Percentiles rank a stretch among this genome's conserved stretches.
These are phyloP conservation scores for Carallia pectinifolia DNA, from an alignment of 345 rosid species.

Conservation along the genomic window DNA sequence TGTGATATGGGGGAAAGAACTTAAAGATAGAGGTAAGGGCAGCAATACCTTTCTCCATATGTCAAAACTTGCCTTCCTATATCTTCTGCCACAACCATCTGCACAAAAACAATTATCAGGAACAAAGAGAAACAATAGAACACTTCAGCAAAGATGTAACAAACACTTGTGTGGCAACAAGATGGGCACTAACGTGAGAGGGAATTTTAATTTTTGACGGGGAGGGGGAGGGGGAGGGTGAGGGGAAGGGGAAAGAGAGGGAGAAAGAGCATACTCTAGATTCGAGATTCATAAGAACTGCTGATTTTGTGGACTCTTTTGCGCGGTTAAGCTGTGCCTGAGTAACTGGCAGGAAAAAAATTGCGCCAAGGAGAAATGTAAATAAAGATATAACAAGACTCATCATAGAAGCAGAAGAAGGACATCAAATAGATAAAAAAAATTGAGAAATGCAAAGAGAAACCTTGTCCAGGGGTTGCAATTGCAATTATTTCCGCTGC, in stretches of 20 bases:
- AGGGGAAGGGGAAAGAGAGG: slow-evolving; percentile 5
- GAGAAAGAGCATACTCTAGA: slow-evolving; percentile 52
- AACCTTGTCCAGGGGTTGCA: slow-evolving; percentile 68
- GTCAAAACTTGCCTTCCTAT: slow-evolving; percentile 85
- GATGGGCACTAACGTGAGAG: not conserved
- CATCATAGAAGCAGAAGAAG: not conserved
- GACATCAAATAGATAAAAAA: slow-evolving; percentile 1
- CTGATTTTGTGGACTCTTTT: slow-evolving; percentile 72
- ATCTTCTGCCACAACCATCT: slow-evolving; percentile 78
- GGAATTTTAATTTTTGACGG: not conserved
- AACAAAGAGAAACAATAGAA: not conserved
- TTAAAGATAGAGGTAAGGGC: not conserved
- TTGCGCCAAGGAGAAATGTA: not conserved
- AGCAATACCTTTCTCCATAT: slow-evolving; percentile 76
- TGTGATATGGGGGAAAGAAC: not conserved
- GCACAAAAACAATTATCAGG: slow-evolving; percentile 8
- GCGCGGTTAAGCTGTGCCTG: slow-evolving; percentile 73
- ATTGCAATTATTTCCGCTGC: slow-evolving; percentile 63
- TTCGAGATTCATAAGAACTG: slow-evolving; percentile 86
- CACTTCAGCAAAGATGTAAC: not conserved
- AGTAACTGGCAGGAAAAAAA: slow-evolving; percentile 45
- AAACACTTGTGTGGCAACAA: not conserved
- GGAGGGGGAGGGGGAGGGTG: slow-evolving; percentile 12
- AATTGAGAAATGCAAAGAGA: not conserved
- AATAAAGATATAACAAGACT: not conserved